Base-by-base conservation (phyloP, 2,329 filamentous ascomycete species). In the Plenodomus tracheiphilus region DNA sequence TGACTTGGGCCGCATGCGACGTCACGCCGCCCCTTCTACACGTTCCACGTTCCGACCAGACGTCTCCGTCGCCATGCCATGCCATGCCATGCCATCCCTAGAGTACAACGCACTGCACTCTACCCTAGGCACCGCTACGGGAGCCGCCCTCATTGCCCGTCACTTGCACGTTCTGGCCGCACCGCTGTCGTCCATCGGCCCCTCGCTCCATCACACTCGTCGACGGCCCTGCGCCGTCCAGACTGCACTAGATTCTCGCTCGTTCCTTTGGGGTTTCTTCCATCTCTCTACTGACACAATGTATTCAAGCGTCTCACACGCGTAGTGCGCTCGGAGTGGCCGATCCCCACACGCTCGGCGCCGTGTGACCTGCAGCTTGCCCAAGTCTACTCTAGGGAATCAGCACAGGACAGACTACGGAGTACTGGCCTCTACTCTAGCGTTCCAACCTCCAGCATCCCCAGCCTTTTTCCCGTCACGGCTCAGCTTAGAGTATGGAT, bases 311-410 rank as follows among this genome's bases (percentile, higher is more conserved):
- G 48, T 49, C 54, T 47, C 54, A 9, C 41, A 48, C 28, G 7
- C 28, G 28, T 15, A 32, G 28, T 6, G 53, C 49, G 32, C 55
- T 65, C 59, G 61, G 61, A 51, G 57, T 57, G 57, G 25, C 64
- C 62, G 58, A 50, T 49, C 50, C 54, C 59, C 58, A 57, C 61
- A 55, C 48, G 9, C 49, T 47, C 47, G 35, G 52, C 44, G 28
- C 61, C 56, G 48, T 61, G 59, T 66, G 53, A 61, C 62, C 65
- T 57, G 53, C 61, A 47, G 47, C 30, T 57, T 64, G 56, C 56
- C 62, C 61, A 61, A 52, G 51, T 64, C 61, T 56, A 61, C 58
- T 54, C 57, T 58, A 56, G n/a, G n/a, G n/a, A 62, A 59, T 64
- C 62, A 53, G 54, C 22, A 46, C 51, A 47, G 39, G 34, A 5